Evolutionary conservation across 2,329 filamentous ascomycete genomes (phyloP).

Genomic region (Apiospora phragmitis): DNA sequence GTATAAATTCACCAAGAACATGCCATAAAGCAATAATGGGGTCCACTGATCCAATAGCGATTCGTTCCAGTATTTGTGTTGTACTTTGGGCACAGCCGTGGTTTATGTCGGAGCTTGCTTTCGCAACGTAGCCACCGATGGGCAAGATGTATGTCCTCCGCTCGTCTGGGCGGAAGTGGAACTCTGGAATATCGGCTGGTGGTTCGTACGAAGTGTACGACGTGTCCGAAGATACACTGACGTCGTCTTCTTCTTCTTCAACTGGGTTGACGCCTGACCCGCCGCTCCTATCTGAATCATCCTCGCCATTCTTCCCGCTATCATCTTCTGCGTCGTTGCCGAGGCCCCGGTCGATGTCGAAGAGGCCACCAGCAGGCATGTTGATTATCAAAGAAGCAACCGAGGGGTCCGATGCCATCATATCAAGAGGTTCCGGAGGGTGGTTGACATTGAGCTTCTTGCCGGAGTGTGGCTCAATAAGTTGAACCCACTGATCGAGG

Average conservation of each 20-base stretch:
- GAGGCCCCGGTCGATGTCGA: neutral
- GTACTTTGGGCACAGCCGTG: neutral
- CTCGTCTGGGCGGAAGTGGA: neutral
- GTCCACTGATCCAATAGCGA: neutral
- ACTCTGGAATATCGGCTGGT: neutral
- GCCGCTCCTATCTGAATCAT: neutral
- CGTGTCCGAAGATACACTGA: neutral
- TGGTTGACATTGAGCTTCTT: neutral
- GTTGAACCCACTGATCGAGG: neutral
- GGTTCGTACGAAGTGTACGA: neutral
- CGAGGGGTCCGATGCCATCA: neutral
- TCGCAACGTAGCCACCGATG: neutral
- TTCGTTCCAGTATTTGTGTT: neutral
- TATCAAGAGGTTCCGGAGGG: neutral
- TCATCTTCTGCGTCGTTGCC: neutral
- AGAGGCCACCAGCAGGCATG: neutral
- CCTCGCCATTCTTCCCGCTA: neutral
- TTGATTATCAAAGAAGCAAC: neutral
- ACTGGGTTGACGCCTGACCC: neutral
- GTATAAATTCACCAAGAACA: neutral
- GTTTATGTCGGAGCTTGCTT: neutral
- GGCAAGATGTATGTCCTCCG: neutral
- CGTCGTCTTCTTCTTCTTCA: neutral
- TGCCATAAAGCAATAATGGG: neutral
- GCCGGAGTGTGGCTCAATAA: neutral